phyloP scores from a whole-genome alignment of 2,329 filamentous ascomycete species.

The Fonsecaea erecta region DNA sequence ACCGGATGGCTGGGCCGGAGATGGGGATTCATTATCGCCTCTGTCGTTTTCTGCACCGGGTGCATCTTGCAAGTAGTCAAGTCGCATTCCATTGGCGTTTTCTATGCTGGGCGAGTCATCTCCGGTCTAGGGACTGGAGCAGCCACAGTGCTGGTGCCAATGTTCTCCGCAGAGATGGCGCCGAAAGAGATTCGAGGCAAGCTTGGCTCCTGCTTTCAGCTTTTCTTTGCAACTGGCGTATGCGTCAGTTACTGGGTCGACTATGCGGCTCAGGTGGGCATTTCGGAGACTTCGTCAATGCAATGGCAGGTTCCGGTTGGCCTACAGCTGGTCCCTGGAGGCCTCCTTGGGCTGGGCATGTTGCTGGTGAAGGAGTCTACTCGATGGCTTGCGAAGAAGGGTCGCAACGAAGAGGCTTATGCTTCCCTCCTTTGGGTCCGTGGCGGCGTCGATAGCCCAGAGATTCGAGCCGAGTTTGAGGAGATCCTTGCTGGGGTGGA shows the following conservation, averaged over 20 bases:
- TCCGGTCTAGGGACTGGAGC: slow-evolving; percentile 56
- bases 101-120: slow-evolving; percentile 55
- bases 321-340: slow-evolving; percentile 56
- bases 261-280: slow-evolving; percentile 50
- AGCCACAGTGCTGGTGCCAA: slow-evolving; percentile 51
- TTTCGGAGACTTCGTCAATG: slow-evolving; percentile 41
- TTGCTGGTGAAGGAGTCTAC: slow-evolving; percentile 55
- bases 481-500: slow-evolving; percentile 53
- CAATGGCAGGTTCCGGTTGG: slow-evolving; percentile 64
- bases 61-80: slow-evolving; percentile 53
- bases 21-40: slow-evolving; percentile 52
- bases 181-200: slow-evolving; percentile 51
- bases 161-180: slow-evolving; percentile 53
- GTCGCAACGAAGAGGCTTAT: slow-evolving; percentile 53
- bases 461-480: slow-evolving; percentile 43
- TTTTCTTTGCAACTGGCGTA: slow-evolving; percentile 57
- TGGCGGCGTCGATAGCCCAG: slow-evolving; percentile 49
- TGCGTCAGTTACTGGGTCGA: slow-evolving; percentile 61
- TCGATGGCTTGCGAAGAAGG: slow-evolving; percentile 55
- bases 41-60: slow-evolving; percentile 47
- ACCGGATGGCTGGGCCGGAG: slow-evolving; percentile 54
- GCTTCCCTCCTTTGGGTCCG: slow-evolving; percentile 58
- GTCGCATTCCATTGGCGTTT: slow-evolving; percentile 50
- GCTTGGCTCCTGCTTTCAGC: slow-evolving; percentile 58
- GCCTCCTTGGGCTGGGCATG: slow-evolving; percentile 55